Conservation (phyloP, 495 filamentous ascomycete species). For the Choiromyces venosus region DNA sequence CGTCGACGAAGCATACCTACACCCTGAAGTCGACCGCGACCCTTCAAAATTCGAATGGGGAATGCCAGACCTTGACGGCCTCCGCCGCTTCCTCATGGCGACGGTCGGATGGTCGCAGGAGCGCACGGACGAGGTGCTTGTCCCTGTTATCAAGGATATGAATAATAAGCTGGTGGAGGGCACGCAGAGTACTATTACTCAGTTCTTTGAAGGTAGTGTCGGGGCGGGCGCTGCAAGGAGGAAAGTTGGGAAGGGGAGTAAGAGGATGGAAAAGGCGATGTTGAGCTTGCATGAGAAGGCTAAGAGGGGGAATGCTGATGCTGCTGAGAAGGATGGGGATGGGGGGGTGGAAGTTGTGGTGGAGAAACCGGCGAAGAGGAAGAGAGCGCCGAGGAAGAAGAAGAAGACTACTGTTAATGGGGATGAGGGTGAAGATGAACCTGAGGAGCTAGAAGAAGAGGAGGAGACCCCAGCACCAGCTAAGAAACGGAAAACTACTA, state of each 20-base stretch:
- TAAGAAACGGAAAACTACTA: slow-evolving; percentile 44
- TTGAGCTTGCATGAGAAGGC: slow-evolving; percentile 57
- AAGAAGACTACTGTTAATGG: slow-evolving; percentile 2
- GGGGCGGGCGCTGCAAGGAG: slow-evolving; percentile 61
- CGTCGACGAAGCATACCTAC: slow-evolving; percentile 73
- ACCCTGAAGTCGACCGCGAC: slow-evolving; percentile 75
- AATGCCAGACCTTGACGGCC: slow-evolving; percentile 79
- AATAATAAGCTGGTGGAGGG: slow-evolving; percentile 79
- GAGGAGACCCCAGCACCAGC: slow-evolving; percentile 47
- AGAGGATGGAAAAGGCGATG: slow-evolving; percentile 78
- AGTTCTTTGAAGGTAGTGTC: slow-evolving; percentile 62
- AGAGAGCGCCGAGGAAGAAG: slow-evolving; percentile 18
- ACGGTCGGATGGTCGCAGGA: slow-evolving; percentile 90
- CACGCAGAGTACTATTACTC: slow-evolving; percentile 93
- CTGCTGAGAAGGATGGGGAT: background rate
- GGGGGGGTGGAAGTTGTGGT: slow-evolving; percentile 12
- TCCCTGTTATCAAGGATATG: slow-evolving; percentile 92
- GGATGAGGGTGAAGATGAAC: background rate
- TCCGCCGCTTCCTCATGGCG: slow-evolving; percentile 82
- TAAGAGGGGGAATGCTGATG: slow-evolving; percentile 21
- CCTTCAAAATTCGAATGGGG: slow-evolving; percentile 87
- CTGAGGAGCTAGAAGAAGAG: slow-evolving; percentile 19
- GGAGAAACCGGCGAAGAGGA: slow-evolving; percentile 23
- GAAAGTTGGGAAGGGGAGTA: slow-evolving; percentile 57
- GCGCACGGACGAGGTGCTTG: slow-evolving; percentile 85